Base-by-base conservation (phyloP, 2,329 filamentous ascomycete species). In the Endoconidiophora polonica region DNA sequence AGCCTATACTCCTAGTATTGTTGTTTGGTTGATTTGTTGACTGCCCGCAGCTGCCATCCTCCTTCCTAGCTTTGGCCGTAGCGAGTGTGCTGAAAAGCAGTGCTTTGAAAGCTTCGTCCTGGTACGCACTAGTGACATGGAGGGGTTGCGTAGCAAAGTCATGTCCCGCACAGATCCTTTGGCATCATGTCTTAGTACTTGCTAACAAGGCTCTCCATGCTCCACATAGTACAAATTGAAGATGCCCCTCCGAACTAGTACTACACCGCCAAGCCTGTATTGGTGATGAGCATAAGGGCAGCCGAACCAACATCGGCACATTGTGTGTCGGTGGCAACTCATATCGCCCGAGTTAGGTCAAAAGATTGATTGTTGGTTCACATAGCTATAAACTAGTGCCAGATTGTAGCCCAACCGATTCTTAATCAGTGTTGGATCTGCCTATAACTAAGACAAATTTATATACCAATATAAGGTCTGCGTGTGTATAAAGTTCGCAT, bases 11-110 rank as follows among this genome's bases (percentile, higher is more conserved):
- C 29, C 29, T 44, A 22, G 18, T 44, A 36, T 42, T 43, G 39
- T 36, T 48, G 26, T 36, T 41, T 52, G 45, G 18, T 44, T 20
- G 20, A 44, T 46, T 48, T 49, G 41, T 52, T 49, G 50, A 40
- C 40, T 42, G 44, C 33, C 40, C 42, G 43, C 36, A 26, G 26
- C 22, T 16, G 42, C n/a, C 44, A 23, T 22, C 37, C 26, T 52
- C 23, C 45, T 43, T 52, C 45, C 44, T 18, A 33, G 44, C 36
- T 42, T 23, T 37, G 12, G 29, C 26, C 26, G 29, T 5, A 33
- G 29, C 29, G 2, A 33, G 29, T 5, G 7, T 33, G 12, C 3
- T 9, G 29, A 12, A 7, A 9, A 33, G 2, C 12, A 12, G 7
- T 33, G 12, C 29, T 33, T 12, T 33, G 29, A 33, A 33, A 33